Evolutionary conservation across 2,329 filamentous ascomycete species (phyloP), one percentile per base, ranked within the genome.

Genomic region (Claviceps digitariae): DNA sequence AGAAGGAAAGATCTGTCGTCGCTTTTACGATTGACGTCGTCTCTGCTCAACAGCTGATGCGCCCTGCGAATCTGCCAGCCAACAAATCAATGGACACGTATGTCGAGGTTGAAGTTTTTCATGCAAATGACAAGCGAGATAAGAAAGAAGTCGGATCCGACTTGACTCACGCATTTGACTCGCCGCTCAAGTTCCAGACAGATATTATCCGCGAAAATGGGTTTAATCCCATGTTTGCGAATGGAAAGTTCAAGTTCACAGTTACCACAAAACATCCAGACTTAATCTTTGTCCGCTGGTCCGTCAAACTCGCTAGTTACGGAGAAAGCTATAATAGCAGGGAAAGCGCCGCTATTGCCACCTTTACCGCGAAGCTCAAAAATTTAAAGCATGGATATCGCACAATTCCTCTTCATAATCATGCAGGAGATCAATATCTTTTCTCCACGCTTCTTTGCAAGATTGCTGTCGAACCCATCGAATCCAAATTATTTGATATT

Each of bases 371-470:
- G 57, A 97, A 97, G 71, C 82, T 97, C 51, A 84, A 78, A 71
- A 94, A 84, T 64, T 78, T 97, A 44, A 89, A 91, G 65, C 84
- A 93, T 68, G 93, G 93, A 29, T 97, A 93, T 68, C 89, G 91
- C 57, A 94, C 95, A 56, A 75, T 97, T 52, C 93, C 91, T 12
- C 76, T 98, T 17, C 86, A 89, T 67, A 90, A 97, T 69, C 79
- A 82, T 53, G 87, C 89, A 57, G 93, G 90, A 56, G 90, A 96
- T 61, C 88, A 90, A 61, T 97, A 94, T 66, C 77, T 96, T 45
- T 96, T 96, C 70, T 95, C 93, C 2, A 94, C 90, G 12, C 75
- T 98, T 17, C 95, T 97, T 68, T 95, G 90, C 72, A 84, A 84
- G 63, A 87, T 97, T 70, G 83, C 83, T 60, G 86, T 80, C 31